Base-by-base conservation (phyloP, 345 rosid species). In the Orychophragmus violaceus region DNA sequence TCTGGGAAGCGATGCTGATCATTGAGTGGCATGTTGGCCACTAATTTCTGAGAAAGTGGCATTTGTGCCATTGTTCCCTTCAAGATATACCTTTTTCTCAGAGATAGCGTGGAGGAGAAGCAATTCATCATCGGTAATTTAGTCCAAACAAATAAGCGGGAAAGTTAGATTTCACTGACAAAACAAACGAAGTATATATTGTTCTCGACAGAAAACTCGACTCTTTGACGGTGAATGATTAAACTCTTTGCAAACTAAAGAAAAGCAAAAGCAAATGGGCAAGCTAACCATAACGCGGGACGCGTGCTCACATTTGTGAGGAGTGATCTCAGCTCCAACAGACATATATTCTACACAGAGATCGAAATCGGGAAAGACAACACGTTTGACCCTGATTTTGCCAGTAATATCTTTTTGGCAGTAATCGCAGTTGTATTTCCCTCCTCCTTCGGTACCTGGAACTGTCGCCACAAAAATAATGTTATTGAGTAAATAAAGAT, bases 121-220 rank as follows among this genome's bases (percentile, higher is more conserved):
- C 73, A 85, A 90, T 74, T 93, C 98, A 59, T 90, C 98, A 77
- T 93, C 97, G 21, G 97, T 95, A 83, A 85, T 90, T 97, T 97
- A 93, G 76, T 90, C 92, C 2, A 89, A 82, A 69, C 94, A 88
- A 66, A 93, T 83, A 50, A 93, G 96, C 2, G 91, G 96, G 68
- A 88, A 86, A 37, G 96, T 86, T 68, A 93, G 73, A 76, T 86
- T 90, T 51, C 89, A 97, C 97, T 90, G 86, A 69, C 21, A 37
- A 70, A 58, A 63, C 24, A 59, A 66, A 14, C 16, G 1, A 62
- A 54, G 6, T 41, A 19, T 3, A 19, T 39, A 5, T 10, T 28
- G 5, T 39, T 9, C 5, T 6, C 0, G 10, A 29, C 7, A 19
- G 3, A 41, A 44, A 68, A 19, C 3, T 12, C 10, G n/a, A n/a